A percentile compares a stretch with the other conserved stretches of the same genome.
Conservation (phyloP, 2,329 filamentous ascomycete genomes). For the Geosmithia flava region DNA sequence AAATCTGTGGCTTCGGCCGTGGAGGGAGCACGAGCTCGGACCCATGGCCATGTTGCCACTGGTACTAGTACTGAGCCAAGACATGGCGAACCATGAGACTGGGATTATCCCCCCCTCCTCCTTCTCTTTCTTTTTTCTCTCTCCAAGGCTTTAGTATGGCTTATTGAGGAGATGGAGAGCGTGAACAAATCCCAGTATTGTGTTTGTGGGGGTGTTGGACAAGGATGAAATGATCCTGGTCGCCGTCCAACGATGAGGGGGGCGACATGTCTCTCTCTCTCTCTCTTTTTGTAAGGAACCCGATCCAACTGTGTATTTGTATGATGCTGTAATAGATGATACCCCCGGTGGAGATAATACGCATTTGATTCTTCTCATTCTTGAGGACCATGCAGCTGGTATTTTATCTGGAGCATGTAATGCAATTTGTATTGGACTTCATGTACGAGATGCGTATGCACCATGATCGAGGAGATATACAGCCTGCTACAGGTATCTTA, state of each 20-base stretch:
- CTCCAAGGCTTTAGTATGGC: not conserved
- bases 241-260: not conserved
- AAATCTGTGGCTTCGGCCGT: conserved; percentile 22
- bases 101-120: not conserved
- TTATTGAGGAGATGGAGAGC: not conserved
- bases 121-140: not conserved
- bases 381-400: too few relatives aligned
- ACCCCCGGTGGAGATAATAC: too few relatives aligned
- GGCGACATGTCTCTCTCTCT: not conserved
- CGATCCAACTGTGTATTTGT: not conserved
- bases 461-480: too few relatives aligned
- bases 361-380: too few relatives aligned
- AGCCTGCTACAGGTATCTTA: too few relatives aligned
- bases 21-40: not conserved
- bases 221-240: not conserved
- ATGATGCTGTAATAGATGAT: not conserved
- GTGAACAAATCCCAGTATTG: not conserved
- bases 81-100: not conserved
- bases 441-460: too few relatives aligned
- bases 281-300: not conserved
- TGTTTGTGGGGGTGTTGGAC: not conserved
- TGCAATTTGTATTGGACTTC: too few relatives aligned
- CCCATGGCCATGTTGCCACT: not conserved
- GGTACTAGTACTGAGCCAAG: not conserved
- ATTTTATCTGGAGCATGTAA: too few relatives aligned